These are phyloP conservation scores for Aspergillus sergii DNA, from an alignment of 2,329 filamentous ascomycete species.

Conservation along the genomic window DNA sequence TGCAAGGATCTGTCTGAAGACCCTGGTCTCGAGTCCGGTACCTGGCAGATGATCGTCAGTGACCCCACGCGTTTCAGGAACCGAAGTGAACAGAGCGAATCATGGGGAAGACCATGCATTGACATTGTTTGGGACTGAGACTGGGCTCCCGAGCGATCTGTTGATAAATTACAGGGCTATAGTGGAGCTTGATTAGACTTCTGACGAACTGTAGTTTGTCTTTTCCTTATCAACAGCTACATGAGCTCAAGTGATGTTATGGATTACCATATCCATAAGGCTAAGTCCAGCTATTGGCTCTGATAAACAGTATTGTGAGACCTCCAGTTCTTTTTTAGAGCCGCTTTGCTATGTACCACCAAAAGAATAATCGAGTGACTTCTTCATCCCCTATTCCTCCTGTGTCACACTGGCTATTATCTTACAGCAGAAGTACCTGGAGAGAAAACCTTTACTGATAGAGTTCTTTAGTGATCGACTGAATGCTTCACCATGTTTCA, in stretches of 20 bases:
- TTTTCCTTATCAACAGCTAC: background rate
- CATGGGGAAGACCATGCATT: background rate
- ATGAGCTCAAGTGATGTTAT: background rate
- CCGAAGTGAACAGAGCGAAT: background rate
- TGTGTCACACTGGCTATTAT: background rate
- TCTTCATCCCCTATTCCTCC: background rate
- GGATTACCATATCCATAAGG: background rate
- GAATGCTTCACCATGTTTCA: background rate
- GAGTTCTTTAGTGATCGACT: background rate
- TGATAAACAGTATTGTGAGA: background rate
- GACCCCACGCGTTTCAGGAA: constrained; percentile 3
- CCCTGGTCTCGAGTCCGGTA: background rate
- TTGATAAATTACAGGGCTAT: background rate
- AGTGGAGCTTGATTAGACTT: background rate
- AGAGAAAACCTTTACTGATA: background rate
- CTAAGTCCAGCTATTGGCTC: background rate
- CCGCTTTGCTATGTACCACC: background rate
- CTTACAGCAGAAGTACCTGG: background rate
- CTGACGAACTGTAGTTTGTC: background rate
- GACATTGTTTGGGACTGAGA: constrained; percentile 9
- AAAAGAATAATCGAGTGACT: background rate
- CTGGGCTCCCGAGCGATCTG: background rate
- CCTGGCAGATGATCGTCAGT: background rate
- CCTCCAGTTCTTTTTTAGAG: no score
- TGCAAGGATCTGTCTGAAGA: background rate